A percentile compares a stretch with the other conserved stretches of the same genome.
Evolutionary conservation across 306 rosid species (phyloP).

Genomic region (Cicer judaicum): DNA sequence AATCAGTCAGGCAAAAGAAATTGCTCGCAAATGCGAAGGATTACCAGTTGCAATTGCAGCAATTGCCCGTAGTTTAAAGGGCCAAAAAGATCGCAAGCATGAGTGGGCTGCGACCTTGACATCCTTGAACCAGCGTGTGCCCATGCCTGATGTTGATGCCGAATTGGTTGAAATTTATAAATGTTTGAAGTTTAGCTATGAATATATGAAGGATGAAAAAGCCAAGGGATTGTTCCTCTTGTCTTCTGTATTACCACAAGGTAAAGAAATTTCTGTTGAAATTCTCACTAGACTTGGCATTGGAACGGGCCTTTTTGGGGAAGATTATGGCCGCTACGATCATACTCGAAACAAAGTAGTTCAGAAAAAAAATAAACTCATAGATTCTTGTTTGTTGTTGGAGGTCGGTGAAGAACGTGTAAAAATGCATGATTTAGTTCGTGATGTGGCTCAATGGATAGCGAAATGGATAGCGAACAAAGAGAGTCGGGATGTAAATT

Average conservation of each 20-base stretch:
- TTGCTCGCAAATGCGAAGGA: conserved; percentile 33
- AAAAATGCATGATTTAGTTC: not conserved
- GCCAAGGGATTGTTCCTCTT: conserved; percentile 1
- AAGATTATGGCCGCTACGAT: too few species aligned
- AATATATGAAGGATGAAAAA: not conserved
- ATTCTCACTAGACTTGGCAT: not conserved
- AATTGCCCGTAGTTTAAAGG: not conserved
- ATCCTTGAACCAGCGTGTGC: not conserved
- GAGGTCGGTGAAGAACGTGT: fast-evolving
- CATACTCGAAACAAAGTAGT: too few species aligned
- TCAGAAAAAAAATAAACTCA: not conserved
- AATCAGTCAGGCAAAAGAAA: not conserved
- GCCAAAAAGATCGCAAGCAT: not conserved
- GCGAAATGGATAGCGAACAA: not conserved
- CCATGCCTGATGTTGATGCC: not conserved
- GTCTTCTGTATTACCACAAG: conserved; percentile 39
- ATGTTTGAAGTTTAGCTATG: conserved; percentile 23
- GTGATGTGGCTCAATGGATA: not conserved
- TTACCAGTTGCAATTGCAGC: conserved; percentile 21
- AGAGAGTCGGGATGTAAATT: not conserved
- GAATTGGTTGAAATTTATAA: not conserved
- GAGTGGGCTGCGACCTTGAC: not conserved
- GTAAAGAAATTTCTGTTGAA: conserved; percentile 11
- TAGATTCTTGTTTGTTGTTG: conserved; percentile 27
- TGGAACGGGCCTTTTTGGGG: not conserved